Evolutionary conservation across 2,329 filamentous ascomycete genomes (phyloP), one percentile per base, ranked within the genome.

Genomic region (Samsoniella hepiali): DNA sequence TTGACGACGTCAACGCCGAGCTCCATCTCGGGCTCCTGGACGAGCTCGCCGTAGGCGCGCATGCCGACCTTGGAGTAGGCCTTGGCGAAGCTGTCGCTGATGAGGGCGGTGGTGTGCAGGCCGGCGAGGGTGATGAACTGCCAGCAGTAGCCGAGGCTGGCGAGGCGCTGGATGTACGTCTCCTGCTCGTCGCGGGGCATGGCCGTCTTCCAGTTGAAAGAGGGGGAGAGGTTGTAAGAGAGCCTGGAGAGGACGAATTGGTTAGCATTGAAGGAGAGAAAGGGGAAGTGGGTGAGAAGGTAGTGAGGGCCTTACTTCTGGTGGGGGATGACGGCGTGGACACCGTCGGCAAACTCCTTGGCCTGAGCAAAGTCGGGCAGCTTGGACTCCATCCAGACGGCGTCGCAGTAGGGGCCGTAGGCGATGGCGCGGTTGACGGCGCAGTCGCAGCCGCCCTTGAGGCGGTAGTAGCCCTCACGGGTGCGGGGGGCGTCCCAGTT

Each of bases 331-430:
- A 93, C 91, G 63, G 92, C 90, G 78, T 98, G 95, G 47, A 99
- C 94, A 57, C 95, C 94, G 50, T 91, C 84, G 38, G 95, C 93
- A 71, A 99, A 99, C 74, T 97, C 90, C 81, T 92, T 86, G 31
- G 95, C 95, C 81, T 98, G 95, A 57, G 84, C 83, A 76, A 83
- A 98, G 76, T 98, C 94, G 53, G 95, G 95, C 69, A 97, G 83
- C 81, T 97, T 97, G 81, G 90, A 94, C 85, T 99, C 95, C 95
- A 99, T 99, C 95, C 95, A 99, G 78, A 99, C 96, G 75, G 96
- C 88, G 73, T 98, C 94, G 67, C 90, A 90, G 79, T 96, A 97
- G 2, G 95, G 94, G 0, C 91, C 94, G 74, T 96, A 98, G 6
- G 94, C 92, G 64, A 96, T 80, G 40, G 93, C 94, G 55, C 94